Evolutionary conservation across 345 rosid species (phyloP), one percentile per base, ranked within the genome.

Genomic region (Gossypium herbaceum): DNA sequence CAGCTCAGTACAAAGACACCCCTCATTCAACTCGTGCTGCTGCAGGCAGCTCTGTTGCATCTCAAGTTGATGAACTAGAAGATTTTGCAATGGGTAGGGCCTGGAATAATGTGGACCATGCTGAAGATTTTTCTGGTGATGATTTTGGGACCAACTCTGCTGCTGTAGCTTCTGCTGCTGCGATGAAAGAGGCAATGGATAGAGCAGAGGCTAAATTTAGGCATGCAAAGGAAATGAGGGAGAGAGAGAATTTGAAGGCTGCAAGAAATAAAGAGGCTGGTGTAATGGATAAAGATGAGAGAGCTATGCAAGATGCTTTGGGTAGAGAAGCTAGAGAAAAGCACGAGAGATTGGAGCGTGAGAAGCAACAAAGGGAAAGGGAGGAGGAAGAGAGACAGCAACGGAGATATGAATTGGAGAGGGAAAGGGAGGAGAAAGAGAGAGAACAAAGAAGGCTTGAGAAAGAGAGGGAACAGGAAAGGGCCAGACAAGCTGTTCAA

Each of bases 181-280:
- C 94, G 48, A 93, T 93, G 94, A 93, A 93, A 83, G 94, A 91
- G 74, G 99, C 98, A 65, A 91, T 94, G 99, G 97, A 93, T 74
- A 94, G 86, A 88, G 99, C 98, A 61, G 94, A 92, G 85, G 94
- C 91, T 5, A 94, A 93, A 87, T 88, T 94, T 81, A 90, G 86
- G 83, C 97, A 88, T 75, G 92, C 89, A 29, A 88, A 81, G 82
- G 91, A 88, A 79, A 88, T 87, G 90, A 88, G 94, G 78, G 98
- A 88, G 82, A 91, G 86, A 75, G 98, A 90, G 60, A 34, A 34
- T 34, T 34, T 34, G 41, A 34, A 34, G 41, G 41, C 41, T 34
- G 7, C 41, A 34, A 34, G 41, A 34, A 34, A 34, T 34, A 81
- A 78, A 84, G 99, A 93, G 76, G 74, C 85, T n/a, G 81, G 75